These are phyloP conservation scores for Morella rubra DNA, from an alignment of 306 rosid genomes.

Conservation along the genomic window DNA sequence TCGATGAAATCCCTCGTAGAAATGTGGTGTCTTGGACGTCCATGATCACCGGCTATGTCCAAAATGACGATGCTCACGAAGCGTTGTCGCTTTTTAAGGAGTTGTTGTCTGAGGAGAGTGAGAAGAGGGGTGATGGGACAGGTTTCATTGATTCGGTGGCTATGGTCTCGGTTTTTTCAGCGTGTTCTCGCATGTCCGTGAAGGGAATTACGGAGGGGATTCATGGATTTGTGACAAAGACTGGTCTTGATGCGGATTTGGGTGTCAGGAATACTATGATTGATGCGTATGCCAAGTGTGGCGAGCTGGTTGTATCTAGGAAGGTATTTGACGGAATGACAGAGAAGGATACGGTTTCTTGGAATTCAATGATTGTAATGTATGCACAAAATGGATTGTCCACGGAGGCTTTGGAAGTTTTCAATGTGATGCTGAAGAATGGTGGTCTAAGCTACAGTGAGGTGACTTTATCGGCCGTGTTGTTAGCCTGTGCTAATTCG, in stretches of 20 bases:
- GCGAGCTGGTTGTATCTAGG: conserved; percentile 53
- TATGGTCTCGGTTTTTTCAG: conserved; percentile 65
- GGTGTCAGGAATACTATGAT: conserved; percentile 64
- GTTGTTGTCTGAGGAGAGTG: conserved; percentile 51
- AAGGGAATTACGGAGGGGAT: conserved; percentile 58
- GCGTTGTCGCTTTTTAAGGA: conserved; percentile 64
- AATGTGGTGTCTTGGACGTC: conserved; percentile 88
- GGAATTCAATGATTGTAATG: conserved; percentile 83
- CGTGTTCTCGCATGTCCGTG: conserved; percentile 56
- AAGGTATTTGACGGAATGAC: conserved; percentile 73
- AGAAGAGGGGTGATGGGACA: conserved; percentile 18
- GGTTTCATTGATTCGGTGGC: conserved; percentile 54
- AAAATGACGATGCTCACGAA: conserved; percentile 37
- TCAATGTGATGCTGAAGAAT: conserved; percentile 50
- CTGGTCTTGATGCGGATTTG: conserved; percentile 55
- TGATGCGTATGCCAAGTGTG: conserved; percentile 85
- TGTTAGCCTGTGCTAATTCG: conserved; percentile 74
- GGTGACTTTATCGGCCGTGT: conserved; percentile 62
- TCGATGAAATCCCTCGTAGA: conserved; percentile 65
- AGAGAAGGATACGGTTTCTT: conserved; percentile 70
- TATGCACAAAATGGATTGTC: conserved; percentile 76
- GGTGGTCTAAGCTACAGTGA: conserved; percentile 41
- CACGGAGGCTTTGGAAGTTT: conserved; percentile 59
- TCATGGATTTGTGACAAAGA: conserved; percentile 66
- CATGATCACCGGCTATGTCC: conserved; percentile 52